phyloP scores from a whole-genome alignment of 495 filamentous ascomycete genomes.

The Xylona heveae region DNA sequence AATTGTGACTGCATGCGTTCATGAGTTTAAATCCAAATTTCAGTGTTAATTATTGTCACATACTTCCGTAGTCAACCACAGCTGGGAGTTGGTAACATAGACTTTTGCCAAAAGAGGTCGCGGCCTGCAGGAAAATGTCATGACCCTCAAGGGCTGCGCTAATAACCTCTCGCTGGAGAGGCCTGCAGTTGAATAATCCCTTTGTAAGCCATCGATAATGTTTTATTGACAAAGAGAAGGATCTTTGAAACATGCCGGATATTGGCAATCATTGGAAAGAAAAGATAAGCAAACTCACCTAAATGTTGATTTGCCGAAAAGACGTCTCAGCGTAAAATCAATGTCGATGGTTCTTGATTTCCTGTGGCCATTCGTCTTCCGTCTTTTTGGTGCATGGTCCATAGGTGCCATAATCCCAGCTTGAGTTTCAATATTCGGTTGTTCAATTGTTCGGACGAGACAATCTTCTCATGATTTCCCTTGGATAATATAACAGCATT shows the following conservation, averaged over 20 bases:
- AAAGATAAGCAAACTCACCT: slow-evolving; percentile 25
- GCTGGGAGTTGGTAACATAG: slow-evolving; percentile 88
- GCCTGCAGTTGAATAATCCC: slow-evolving; percentile 26
- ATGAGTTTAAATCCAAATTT: slow-evolving; percentile 2
- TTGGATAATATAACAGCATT: no score
- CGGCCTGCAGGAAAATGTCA: slow-evolving; percentile 89
- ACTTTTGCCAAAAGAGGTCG: slow-evolving; percentile 92
- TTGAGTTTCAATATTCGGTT: no score
- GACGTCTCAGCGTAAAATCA: slow-evolving; percentile 63
- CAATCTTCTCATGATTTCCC: no score
- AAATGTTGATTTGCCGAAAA: slow-evolving; percentile 59
- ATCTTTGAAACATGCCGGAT: no score
- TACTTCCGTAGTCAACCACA: slow-evolving; percentile 67
- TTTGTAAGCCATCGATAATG: slow-evolving; percentile 1
- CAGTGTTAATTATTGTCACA: slow-evolving; percentile 10
- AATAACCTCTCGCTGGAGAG: slow-evolving; percentile 76
- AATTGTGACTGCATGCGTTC: slow-evolving; percentile 44
- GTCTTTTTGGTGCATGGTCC: no score
- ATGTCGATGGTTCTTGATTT: slow-evolving; percentile 49
- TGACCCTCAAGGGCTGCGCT: slow-evolving; percentile 54
- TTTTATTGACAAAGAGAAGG: slow-evolving; percentile 7
- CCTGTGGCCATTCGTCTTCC: no score
- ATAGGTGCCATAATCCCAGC: no score
- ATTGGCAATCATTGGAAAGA: no score
- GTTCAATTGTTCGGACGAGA: no score